A percentile compares a stretch with the other conserved stretches of the same genome.
These are phyloP conservation scores for Cercospora sp. DNA, from an alignment of 2,329 filamentous ascomycete species.

Conservation along the genomic window DNA sequence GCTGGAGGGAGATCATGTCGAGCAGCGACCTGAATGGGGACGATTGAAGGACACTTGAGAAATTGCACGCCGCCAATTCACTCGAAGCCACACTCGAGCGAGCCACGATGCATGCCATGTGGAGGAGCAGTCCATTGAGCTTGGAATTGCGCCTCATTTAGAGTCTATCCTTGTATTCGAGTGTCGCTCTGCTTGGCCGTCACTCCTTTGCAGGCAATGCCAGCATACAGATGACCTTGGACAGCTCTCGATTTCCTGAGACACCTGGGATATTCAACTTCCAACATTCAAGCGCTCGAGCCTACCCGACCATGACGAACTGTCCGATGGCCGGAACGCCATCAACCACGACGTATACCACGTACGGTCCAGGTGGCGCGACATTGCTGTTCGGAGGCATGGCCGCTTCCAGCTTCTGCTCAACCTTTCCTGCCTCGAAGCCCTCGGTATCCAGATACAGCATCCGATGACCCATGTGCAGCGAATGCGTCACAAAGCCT, in stretches of 20 bases:
- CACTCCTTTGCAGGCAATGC: background rate
- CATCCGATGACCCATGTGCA: slow-evolving; percentile 64
- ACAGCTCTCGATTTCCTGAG: too few relatives aligned
- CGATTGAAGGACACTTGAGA: slow-evolving; percentile 26
- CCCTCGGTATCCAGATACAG: slow-evolving; percentile 53
- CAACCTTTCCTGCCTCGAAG: slow-evolving; percentile 45
- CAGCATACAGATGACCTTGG: background rate
- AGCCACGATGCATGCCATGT: background rate
- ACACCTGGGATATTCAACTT: too few relatives aligned
- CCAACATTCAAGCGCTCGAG: too few relatives aligned
- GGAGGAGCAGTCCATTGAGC: background rate
- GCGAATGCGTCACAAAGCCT: slow-evolving; percentile 61
- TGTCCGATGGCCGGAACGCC: slow-evolving; percentile 56
- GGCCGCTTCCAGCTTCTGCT: slow-evolving; percentile 52
- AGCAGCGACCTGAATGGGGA: slow-evolving; percentile 53
- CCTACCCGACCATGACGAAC: slow-evolving; percentile 46
- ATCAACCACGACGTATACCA: slow-evolving; percentile 60
- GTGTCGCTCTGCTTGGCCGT: too few relatives aligned
- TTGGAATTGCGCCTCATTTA: background rate
- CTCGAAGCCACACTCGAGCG: background rate
- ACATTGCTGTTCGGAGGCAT: slow-evolving; percentile 57
- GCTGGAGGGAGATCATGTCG: slow-evolving; percentile 55
- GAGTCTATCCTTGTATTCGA: background rate
- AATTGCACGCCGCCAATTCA: background rate
- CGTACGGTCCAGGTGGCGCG: slow-evolving; percentile 60